Base-by-base conservation (phyloP, 1,139 yeast genomes). In the Wickerhamiella pararugosa region DNA sequence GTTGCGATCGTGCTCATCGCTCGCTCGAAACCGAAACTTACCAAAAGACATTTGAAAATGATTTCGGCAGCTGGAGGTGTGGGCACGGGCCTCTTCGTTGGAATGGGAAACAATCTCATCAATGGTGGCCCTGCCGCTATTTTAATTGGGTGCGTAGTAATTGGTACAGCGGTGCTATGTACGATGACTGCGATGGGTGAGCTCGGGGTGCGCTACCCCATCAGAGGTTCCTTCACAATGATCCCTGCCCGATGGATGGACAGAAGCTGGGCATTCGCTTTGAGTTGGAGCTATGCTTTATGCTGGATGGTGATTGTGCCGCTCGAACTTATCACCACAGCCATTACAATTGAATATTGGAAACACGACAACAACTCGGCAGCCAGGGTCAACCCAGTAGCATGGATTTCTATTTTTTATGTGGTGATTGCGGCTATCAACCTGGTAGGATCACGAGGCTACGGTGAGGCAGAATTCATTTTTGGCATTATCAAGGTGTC, bases 151-250 rank as follows among this genome's bases (percentile, higher is more conserved):
- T 72, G 73, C 41, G 81, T 76, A 56, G 70, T 74, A 40, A 62
- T 79, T 42, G 72, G 81, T 47, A 79, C 84, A 36, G 65, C 78
- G 6, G 69, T 79, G 73, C 72, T 82, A 48, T 71, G 75, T 53
- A 79, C 81, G 38, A 78, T 82, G 54, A 83, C 80, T 57, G 75
- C 90, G 11, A 73, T 84, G 46, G 92, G 93, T 49, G 95, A 84
- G 60, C 58, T 83, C 58, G 83, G 92, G 37, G 81, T 81, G 35
- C 69, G 76, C 15, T 81, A 78, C 60, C 87, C 90, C 33, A 75
- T 82, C 38, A 67, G 80, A 41, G 93, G 93, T 52, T 82, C 87
- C 1, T 82, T 81, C 60, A 71, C 79, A 36, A 75, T 80, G 46
- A 79, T 76, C 56, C 75, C 83, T 30, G 66, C 82, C 4, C 67